Evolutionary conservation across 129 eudicot genomes (phyloP), one percentile per base, ranked within the genome.

Genomic region (Lactuca sativa): DNA sequence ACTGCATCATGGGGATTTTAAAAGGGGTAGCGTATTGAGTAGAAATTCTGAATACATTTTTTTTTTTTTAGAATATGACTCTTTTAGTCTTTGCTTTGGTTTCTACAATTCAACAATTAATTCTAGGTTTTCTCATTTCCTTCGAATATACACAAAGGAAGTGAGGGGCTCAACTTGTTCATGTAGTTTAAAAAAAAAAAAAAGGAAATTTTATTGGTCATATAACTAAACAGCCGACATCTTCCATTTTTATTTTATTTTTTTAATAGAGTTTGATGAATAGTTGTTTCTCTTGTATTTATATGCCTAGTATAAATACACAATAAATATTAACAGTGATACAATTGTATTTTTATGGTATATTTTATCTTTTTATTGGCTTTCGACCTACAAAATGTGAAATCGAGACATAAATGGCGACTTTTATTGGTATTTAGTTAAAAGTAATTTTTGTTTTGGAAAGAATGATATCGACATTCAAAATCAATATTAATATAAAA

Each of bases 71-170:
- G 30, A 25, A 25, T 21, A 21, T 25, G 30, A 25, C 30, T 25
- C 30, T 25, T 25, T 25, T 1, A 25, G 30, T 25, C 30, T 4
- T 47, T 43, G 71, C 71, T n/a, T 67, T 52, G 61, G 72, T 51
- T 52, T 67, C 9, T 31, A 25, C 30, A 25, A 25, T 25, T 25
- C 30, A 36, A 34, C 72, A 52, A 16, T n/a, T 32, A 32, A n/a
- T 66, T 66, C 48, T 30, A 66, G 47, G 47, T 47, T 51, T 33
- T 51, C 49, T 16, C 13, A 32, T 66, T 66, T 51, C 15, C 60
- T 66, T 66, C 43, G n/a, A 66, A 51, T 44, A 14, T 56, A 66
- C 71, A 66, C 41, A 66, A 66, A 49, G 71, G 41, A 66, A 66
- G 59, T 54, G 10, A 43, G 17, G 8, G 9, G 56, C 69, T 64